A percentile compares a stretch with the other conserved stretches of the same genome.
Evolutionary conservation across 129 eudicot genomes (phyloP).

Genomic region (Daucus carota): DH1_v3.0 NC_030381.2:46794501-46795000

Average conservation of each 20-base stretch:
- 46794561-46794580: constrained; percentile 5
- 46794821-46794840: constrained; percentile 9
- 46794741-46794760: not conserved
- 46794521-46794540: not conserved
- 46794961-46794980: constrained; percentile 2
- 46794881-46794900: constrained; percentile 17
- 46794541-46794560: not conserved
- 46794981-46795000: not conserved
- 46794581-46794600: constrained; percentile 13
- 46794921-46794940: constrained; percentile 6
- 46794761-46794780: not conserved
- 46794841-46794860: not conserved
- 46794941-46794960: constrained; percentile 15
- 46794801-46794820: constrained; percentile 15
- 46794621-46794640: constrained; percentile 5
- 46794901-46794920: constrained; percentile 11
- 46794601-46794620: not conserved
- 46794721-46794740: not conserved
- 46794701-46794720: constrained; percentile 29
- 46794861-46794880: constrained; percentile 8
- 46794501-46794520: constrained; percentile 9
- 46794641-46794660: constrained; percentile 2
- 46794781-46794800: constrained; percentile 6
- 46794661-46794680: constrained; percentile 5
- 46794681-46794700: not conserved